Conservation (phyloP, 164 flowering plant species). For the Vitis amurensis region DNA sequence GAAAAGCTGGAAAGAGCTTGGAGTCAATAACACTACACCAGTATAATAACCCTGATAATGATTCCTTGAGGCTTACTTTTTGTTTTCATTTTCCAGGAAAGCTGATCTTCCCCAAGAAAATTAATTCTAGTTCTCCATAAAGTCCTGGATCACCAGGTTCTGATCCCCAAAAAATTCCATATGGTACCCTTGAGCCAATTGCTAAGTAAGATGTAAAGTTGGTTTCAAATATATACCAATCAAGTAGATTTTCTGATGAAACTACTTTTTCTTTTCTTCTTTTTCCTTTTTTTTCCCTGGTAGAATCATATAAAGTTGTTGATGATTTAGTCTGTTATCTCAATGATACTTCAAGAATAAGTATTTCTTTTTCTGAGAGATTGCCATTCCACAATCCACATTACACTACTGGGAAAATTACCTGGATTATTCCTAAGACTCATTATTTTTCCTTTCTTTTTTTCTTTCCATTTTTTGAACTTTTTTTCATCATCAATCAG, state of each 20-base stretch:
- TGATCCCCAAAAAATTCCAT: constrained; percentile 10
- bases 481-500: too few relatives aligned
- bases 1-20: not conserved
- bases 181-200: not conserved
- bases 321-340: not conserved
- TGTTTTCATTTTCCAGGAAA: not conserved
- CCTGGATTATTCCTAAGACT: too few relatives aligned
- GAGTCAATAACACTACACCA: not conserved
- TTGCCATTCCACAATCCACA: too few relatives aligned
- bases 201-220: not conserved
- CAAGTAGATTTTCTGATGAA: constrained; percentile 2
- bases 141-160: not conserved
- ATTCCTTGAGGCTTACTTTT: too few relatives aligned
- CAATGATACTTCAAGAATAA: too few relatives aligned
- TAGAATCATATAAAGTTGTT: not conserved
- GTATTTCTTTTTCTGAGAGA: too few relatives aligned
- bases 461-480: too few relatives aligned
- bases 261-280: not conserved
- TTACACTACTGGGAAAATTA: too few relatives aligned
- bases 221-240: constrained; percentile 7
- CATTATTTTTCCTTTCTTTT: too few relatives aligned
- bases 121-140: not conserved
- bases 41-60: too few relatives aligned
- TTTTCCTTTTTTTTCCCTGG: not conserved
- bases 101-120: not conserved